Evolutionary conservation across 805 yeast species (phyloP), one percentile per base, ranked within the genome.

Genomic region (Starmerella tilneyi): DNA sequence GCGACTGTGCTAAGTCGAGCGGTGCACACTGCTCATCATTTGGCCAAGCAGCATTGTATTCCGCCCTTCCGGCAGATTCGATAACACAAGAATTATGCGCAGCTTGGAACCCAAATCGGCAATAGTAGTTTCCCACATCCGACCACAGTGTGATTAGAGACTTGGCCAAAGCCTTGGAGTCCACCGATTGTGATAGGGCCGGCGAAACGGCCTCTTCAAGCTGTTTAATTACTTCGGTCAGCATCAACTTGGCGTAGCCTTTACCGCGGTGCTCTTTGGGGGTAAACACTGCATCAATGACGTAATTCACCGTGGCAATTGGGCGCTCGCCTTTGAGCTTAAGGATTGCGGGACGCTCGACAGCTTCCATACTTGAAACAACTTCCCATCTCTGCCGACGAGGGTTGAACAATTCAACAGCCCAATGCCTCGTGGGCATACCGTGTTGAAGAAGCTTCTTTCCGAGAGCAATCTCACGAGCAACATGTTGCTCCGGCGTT

Each of bases 111-210:
- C 88, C 94, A 51, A 79, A 75, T 50, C 68, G 65, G 29, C 68
- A 64, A 60, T 85, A 85, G 53, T 72, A 83, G 26, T 69, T 71
- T 13, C 82, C 89, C 17, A 82, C 75, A 40, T 79, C 92, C 50
- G 89, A 79, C 69, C 83, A 84, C 42, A 84, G 68, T 32, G 67
- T 66, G 29, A 70, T 60, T 13, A 71, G 58, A 3, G 21, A 4
- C 24, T 19, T 24, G 23, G 3, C 5, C 12, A 13, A 11, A 11
- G 9, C 28, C 12, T 21, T 34, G 4, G 21, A 9, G 9, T 21
- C 38, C 16, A 21, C 27, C 3, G 27, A 9, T 6, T 12, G 1
- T 17, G 41, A 6, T 19, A 60, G 48, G 17, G 63, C 57, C 9
- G 24, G 16, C 4, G 31, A 11, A 9, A 56, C 51, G 27, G 51